Percentiles rank a stretch among this genome's conserved stretches.
These are phyloP conservation scores for Coemansia sp. DNA, from an alignment of 192 early-diverging fungal species.

Conservation along the genomic window DNA sequence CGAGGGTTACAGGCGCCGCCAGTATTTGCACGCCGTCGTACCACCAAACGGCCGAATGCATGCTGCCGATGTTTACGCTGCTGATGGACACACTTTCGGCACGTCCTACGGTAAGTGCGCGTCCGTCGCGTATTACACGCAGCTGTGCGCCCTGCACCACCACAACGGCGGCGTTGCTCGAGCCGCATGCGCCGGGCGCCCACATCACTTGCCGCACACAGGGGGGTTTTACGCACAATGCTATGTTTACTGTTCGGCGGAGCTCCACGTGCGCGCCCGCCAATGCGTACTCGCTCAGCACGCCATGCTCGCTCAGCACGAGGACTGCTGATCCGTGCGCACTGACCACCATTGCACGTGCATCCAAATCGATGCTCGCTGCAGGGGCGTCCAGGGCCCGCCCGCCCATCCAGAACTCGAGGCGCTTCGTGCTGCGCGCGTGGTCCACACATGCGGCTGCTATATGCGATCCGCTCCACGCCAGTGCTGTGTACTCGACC, in stretches of 20 bases:
- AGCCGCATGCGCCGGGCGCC: slow-evolving; percentile 48
- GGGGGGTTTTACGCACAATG: slow-evolving; percentile 6
- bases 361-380: slow-evolving; percentile 21
- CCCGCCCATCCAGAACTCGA: slow-evolving; percentile 34
- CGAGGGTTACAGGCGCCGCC: slow-evolving; percentile 39
- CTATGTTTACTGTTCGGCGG: slow-evolving; percentile 18
- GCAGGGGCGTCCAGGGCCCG: slow-evolving; percentile 29
- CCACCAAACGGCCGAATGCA: slow-evolving; percentile 56
- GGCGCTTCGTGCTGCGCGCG: slow-evolving; percentile 14
- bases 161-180: slow-evolving; percentile 21
- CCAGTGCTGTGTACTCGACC: slow-evolving; percentile 18
- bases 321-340: slow-evolving; percentile 6
- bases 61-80: slow-evolving; percentile 52
- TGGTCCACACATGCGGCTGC: slow-evolving; percentile 33
- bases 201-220: slow-evolving; percentile 48
- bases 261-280: slow-evolving; percentile 18
- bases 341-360: background rate
- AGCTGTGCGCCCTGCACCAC: slow-evolving; percentile 43
- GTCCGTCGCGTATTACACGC: slow-evolving; percentile 13
- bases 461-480: slow-evolving; percentile 45
- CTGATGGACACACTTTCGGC: slow-evolving; percentile 33
- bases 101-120: slow-evolving; percentile 8
- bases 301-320: slow-evolving; percentile 24
- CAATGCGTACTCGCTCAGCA: background rate
- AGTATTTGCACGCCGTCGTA: slow-evolving; percentile 32